Conservation (phyloP, 352 stramenopile species). For the Globisporangium apiculatum region DNA sequence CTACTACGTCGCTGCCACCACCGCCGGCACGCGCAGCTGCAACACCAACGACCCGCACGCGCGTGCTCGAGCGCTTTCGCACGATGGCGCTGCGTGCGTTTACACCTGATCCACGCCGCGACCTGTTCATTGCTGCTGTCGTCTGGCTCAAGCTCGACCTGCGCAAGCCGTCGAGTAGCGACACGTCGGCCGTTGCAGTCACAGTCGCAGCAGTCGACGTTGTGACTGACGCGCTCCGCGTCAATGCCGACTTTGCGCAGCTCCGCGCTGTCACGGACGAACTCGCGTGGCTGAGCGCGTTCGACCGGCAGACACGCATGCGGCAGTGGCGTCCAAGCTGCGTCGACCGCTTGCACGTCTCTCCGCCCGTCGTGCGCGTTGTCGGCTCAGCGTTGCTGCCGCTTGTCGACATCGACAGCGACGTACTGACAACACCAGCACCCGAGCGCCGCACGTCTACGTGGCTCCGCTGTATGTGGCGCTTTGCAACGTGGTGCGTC, state of each 20-base stretch:
- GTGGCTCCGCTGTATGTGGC: constrained; percentile 69
- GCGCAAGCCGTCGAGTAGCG: constrained; percentile 3
- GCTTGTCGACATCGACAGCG: constrained; percentile 16
- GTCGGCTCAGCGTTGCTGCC: constrained; percentile 29
- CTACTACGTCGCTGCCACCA: neutral
- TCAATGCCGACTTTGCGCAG: constrained; percentile 58
- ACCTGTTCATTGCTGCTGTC: constrained; percentile 39
- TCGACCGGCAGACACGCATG: constrained; percentile 24
- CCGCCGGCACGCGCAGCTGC: neutral
- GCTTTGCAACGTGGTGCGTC: constrained; percentile 47
- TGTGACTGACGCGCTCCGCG: constrained; percentile 43
- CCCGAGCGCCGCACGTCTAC: constrained; percentile 19
- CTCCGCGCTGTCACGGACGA: constrained; percentile 35
- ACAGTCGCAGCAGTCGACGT: constrained; percentile 40
- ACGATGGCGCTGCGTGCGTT: constrained; percentile 23
- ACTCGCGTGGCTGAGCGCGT: constrained; percentile 27
- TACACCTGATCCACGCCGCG: constrained; percentile 21
- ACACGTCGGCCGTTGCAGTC: neutral
- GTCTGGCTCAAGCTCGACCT: constrained; percentile 69
- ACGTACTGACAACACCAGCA: constrained; percentile 4
- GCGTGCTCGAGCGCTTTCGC: constrained; percentile 28
- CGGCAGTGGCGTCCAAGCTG: constrained; percentile 39
- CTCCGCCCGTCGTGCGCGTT: constrained; percentile 28
- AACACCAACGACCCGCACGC: neutral
- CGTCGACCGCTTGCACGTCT: constrained; percentile 33